phyloP scores from a whole-genome alignment of 768 basidiomycete species.

The Naganishia onofrii region DNA sequence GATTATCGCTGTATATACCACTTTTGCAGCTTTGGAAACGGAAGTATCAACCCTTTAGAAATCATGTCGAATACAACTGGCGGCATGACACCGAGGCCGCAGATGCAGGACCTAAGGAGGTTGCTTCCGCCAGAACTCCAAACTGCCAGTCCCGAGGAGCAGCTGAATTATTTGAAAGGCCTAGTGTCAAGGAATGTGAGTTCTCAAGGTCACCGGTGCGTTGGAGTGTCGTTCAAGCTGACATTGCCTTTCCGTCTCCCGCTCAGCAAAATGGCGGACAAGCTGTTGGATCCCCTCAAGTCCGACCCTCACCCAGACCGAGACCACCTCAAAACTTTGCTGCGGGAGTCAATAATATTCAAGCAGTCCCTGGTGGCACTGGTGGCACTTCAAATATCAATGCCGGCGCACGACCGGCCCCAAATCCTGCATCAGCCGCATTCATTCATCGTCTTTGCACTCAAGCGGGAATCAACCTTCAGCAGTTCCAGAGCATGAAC shows the following conservation, averaged over 20 bases:
- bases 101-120: slow-evolving; percentile 20
- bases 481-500: slow-evolving; percentile 6
- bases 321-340: slow-evolving; percentile 20
- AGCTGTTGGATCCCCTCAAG: slow-evolving; percentile 1
- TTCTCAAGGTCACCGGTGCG: not conserved
- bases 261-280: not conserved
- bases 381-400: not conserved
- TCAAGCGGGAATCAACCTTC: slow-evolving; percentile 7
- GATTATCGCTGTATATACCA: not conserved
- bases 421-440: not conserved
- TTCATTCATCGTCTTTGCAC: slow-evolving; percentile 5
- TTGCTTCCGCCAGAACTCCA: slow-evolving; percentile 24
- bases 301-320: slow-evolving; percentile 15
- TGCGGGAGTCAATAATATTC: slow-evolving; percentile 5
- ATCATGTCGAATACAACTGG: slow-evolving; percentile 6
- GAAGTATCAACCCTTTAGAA: not conserved
- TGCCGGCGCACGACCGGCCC: not conserved
- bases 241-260: not conserved
- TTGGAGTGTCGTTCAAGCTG: not conserved
- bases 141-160: slow-evolving; percentile 9
- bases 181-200: slow-evolving; percentile 20
- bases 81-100: slow-evolving; percentile 3
- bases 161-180: slow-evolving; percentile 24
- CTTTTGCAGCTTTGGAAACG: not conserved
- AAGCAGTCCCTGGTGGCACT: not conserved